Conservation (phyloP, 805 yeast species). For the Ogataea wickerhamii region DNA sequence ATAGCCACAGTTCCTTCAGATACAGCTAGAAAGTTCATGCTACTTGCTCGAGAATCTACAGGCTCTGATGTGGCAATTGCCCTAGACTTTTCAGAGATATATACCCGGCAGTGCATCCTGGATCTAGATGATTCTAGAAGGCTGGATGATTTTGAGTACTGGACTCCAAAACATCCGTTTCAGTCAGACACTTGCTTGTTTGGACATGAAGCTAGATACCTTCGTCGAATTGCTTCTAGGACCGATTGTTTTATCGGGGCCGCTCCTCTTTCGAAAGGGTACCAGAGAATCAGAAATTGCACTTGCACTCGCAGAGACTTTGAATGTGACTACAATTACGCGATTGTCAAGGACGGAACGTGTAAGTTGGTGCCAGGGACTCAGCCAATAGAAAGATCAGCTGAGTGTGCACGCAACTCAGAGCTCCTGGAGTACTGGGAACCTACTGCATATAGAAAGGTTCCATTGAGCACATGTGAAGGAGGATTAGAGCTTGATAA, state of each 20-base stretch:
- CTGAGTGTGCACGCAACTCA: slow-evolving; percentile 52
- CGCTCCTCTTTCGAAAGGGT: slow-evolving; percentile 57
- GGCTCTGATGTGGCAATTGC: slow-evolving; percentile 36
- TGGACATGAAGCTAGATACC: slow-evolving; percentile 63
- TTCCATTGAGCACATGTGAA: slow-evolving; percentile 80
- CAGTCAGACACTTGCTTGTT: slow-evolving; percentile 55
- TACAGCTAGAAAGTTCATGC: slow-evolving; percentile 72
- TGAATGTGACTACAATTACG: slow-evolving; percentile 91
- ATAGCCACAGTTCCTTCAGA: slow-evolving; percentile 90
- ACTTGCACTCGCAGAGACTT: slow-evolving; percentile 81
- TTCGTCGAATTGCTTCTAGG: slow-evolving; percentile 53
- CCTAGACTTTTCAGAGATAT: slow-evolving; percentile 54
- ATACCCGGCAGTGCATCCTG: slow-evolving; percentile 53
- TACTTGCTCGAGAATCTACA: slow-evolving; percentile 51
- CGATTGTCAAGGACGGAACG: slow-evolving; percentile 68
- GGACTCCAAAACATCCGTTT: slow-evolving; percentile 58
- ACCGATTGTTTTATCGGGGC: slow-evolving; percentile 69
- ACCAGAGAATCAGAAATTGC: slow-evolving; percentile 61
- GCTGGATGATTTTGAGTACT: slow-evolving; percentile 57
- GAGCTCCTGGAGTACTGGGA: slow-evolving; percentile 68
- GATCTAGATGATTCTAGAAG: slow-evolving; percentile 37
- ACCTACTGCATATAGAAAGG: slow-evolving; percentile 88
- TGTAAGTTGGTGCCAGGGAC: slow-evolving; percentile 80
- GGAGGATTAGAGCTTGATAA: slow-evolving; percentile 75
- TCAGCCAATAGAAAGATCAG: slow-evolving; percentile 59